Percentiles rank a stretch among this genome's conserved stretches.
Conservation (phyloP, 345 rosid genomes). For the Eucalyptus cloeziana region DNA sequence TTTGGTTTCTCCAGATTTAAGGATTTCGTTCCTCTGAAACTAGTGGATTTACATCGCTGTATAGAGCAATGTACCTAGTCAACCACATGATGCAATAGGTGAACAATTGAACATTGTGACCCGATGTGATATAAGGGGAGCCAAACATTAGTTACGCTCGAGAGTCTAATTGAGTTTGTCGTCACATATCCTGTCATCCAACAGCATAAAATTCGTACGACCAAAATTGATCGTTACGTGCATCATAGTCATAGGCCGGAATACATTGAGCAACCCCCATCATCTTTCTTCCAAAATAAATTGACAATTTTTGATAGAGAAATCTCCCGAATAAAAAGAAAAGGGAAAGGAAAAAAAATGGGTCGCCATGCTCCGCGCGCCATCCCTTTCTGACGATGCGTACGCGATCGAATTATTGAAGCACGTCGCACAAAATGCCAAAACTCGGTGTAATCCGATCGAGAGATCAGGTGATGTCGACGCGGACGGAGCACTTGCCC, state of each 20-base stretch:
- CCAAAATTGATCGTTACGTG: not conserved
- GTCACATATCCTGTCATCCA: not conserved
- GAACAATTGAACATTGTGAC: not conserved
- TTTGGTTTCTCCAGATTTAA: not conserved
- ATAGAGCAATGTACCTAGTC: not conserved
- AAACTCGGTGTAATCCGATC: not conserved
- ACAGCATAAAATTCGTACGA: not conserved
- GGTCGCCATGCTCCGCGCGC: not conserved
- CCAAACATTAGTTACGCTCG: not conserved
- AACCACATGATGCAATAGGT: not conserved
- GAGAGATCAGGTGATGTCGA: not conserved
- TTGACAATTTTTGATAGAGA: not conserved
- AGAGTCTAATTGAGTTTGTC: not conserved
- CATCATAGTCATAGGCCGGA: not conserved
- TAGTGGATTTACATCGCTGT: not conserved
- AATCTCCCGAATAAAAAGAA: not conserved
- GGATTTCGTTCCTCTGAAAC: not conserved
- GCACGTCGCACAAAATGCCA: not conserved
- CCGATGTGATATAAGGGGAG: not conserved
- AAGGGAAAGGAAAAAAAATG: not conserved
- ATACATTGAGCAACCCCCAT: not conserved
- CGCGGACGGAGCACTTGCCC: not conserved
- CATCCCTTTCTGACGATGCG: not conserved
- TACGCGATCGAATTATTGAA: not conserved
- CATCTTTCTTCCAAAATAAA: not conserved